Percentiles rank a stretch among this genome's conserved stretches.
These are phyloP conservation scores for Neltuma alba DNA, from an alignment of 306 rosid species.

Conservation along the genomic window DNA sequence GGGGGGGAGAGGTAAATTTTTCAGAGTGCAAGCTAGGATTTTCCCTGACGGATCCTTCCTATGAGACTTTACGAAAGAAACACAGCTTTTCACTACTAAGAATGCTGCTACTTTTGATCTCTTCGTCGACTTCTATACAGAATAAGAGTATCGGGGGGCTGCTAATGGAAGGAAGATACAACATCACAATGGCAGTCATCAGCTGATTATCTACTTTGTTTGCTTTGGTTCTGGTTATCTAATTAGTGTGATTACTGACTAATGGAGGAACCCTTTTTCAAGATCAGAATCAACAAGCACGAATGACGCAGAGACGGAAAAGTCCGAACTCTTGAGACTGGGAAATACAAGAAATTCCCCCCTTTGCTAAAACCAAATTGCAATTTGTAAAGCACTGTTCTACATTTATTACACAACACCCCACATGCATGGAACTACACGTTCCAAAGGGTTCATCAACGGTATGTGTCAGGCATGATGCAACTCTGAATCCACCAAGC, in stretches of 20 bases:
- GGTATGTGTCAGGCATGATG: constrained; percentile 11
- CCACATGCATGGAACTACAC: constrained; percentile 37
- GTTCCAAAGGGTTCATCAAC: constrained; percentile 34
- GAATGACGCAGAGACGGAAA: constrained; percentile 23
- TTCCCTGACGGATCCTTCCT: too few species aligned
- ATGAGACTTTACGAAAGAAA: too few species aligned
- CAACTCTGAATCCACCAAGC: constrained; percentile 30
- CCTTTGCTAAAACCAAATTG: constrained; percentile 36
- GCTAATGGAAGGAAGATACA: too few species aligned
- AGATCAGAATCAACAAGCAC: constrained; percentile 34
- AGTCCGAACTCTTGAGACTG: constrained; percentile 40
- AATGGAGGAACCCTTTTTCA: constrained; percentile 25
- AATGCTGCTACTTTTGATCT: too few species aligned
- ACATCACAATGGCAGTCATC: constrained; percentile 20
- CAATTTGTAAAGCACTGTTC: constrained; percentile 37
- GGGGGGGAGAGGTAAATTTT: too few species aligned
- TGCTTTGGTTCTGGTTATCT: not conserved
- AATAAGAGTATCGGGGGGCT: too few species aligned
- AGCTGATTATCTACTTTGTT: too few species aligned
- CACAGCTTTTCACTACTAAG: too few species aligned
- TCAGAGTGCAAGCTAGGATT: too few species aligned
- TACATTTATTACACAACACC: constrained; percentile 34
- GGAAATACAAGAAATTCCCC: constrained; percentile 28
- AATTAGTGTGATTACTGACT: constrained; percentile 22
- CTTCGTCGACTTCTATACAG: too few species aligned